phyloP scores from a whole-genome alignment of 2,329 filamentous ascomycete genomes.

The Teratosphaeria gauchensis region DNA sequence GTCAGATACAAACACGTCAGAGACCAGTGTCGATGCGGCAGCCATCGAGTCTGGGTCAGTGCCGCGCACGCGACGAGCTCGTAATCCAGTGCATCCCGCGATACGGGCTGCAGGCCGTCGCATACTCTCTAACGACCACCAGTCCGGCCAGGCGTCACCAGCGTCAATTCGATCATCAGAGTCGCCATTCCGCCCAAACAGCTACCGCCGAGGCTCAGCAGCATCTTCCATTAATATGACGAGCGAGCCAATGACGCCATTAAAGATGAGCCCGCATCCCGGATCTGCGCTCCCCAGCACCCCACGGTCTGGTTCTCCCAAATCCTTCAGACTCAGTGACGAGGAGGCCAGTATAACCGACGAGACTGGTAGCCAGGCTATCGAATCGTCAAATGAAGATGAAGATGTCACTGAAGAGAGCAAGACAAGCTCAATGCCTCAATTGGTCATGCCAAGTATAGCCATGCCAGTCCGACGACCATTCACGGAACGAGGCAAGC shows the following conservation, averaged over 20 bases:
- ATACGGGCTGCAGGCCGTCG: constrained; percentile 25
- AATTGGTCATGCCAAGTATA: constrained; percentile 97
- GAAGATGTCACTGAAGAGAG: constrained; percentile 28
- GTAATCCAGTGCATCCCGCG: constrained; percentile 27
- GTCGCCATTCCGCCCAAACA: constrained; percentile 14
- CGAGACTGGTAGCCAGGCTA: constrained; percentile 46
- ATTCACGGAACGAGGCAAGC: constrained; percentile 79
- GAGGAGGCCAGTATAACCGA: constrained; percentile 44
- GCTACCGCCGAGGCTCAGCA: constrained; percentile 17
- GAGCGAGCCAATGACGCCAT: constrained; percentile 38
- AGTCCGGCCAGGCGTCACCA: constrained; percentile 12
- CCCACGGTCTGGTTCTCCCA: constrained; percentile 50
- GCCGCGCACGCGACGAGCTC: constrained; percentile 18
- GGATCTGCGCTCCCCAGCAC: constrained; percentile 46
- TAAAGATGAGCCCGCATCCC: constrained; percentile 39
- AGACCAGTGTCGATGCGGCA: constrained; percentile 10
- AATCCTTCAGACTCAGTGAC: constrained; percentile 50
- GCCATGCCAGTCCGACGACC: constrained; percentile 80
- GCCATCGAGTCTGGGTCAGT: constrained; percentile 7
- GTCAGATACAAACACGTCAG: constrained; percentile 16
- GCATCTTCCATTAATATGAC: constrained; percentile 18
- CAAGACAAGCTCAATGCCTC: constrained; percentile 42
- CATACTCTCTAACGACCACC: constrained; percentile 24
- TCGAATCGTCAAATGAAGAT: constrained; percentile 46
- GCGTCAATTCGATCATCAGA: constrained; percentile 14